These are phyloP conservation scores for Termitomyces heimii DNA, from an alignment of 768 basidiomycete genomes.

Conservation along the genomic window DNA sequence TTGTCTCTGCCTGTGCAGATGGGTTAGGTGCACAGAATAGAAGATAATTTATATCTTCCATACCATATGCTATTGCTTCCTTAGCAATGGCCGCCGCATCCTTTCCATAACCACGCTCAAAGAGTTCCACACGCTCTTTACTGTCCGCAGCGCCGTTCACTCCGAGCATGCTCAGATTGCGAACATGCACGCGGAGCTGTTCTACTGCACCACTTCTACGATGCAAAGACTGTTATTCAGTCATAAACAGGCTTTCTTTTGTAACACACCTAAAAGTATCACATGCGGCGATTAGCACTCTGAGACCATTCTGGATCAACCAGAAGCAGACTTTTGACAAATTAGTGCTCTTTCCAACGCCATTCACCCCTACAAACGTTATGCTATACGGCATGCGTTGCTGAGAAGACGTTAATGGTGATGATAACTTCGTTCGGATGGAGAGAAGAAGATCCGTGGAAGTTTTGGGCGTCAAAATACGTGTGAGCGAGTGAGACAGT, in stretches of 20 bases:
- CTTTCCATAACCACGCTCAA: conserved; percentile 96
- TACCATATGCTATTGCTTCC: conserved; percentile 90
- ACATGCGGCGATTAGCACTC: conserved; percentile 95
- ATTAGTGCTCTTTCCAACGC: conserved; percentile 98
- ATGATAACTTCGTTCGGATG: conserved; percentile 82
- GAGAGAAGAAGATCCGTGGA: conserved; percentile 95
- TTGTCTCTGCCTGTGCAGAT: conserved; percentile 66
- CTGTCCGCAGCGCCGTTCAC: conserved; percentile 63
- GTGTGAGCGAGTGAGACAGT: conserved; percentile 80
- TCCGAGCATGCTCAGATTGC: conserved; percentile 83
- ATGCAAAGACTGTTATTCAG: background rate
- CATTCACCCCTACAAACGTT: conserved; percentile 97
- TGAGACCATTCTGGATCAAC: conserved; percentile 91
- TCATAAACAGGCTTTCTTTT: background rate
- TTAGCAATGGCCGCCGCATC: conserved; percentile 98
- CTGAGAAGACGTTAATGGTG: conserved; percentile 66
- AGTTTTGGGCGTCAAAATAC: conserved; percentile 93
- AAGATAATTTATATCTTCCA: conserved; percentile 12
- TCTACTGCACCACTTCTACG: conserved; percentile 92
- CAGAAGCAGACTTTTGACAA: conserved; percentile 98
- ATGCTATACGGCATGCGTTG: conserved; percentile 86
- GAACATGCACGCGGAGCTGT: conserved; percentile 93
- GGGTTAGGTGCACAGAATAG: background rate
- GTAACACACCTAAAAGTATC: conserved; percentile 85
- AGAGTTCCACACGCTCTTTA: conserved; percentile 83